These are phyloP conservation scores for Verticillium zaregamsianum DNA, from an alignment of 2,329 filamentous ascomycete genomes.

Conservation along the genomic window DNA sequence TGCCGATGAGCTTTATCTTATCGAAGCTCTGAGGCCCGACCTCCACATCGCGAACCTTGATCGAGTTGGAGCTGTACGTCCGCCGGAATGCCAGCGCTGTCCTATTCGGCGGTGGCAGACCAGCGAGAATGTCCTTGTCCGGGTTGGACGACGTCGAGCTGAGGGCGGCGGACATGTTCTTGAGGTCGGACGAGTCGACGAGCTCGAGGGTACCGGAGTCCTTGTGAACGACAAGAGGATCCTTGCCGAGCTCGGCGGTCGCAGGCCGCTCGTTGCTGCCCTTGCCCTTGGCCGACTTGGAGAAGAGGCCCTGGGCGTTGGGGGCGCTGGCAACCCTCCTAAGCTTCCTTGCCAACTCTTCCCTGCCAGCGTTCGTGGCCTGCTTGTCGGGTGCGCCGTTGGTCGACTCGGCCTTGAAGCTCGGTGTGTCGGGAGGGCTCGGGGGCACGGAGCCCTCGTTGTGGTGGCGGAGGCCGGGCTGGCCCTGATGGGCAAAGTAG, in stretches of 20 bases:
- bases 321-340: constrained; percentile 93
- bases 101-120: constrained; percentile 62
- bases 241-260: constrained; percentile 83
- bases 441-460: constrained; percentile 91
- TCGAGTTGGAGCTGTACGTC: constrained; percentile 98
- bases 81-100: constrained; percentile 76
- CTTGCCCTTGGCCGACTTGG: constrained; percentile 61
- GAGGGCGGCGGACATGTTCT: constrained; percentile 29
- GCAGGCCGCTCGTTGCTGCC: constrained; percentile 62
- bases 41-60: constrained; percentile 96
- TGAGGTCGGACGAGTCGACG: constrained; percentile 35
- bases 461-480: constrained; percentile 87
- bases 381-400: constrained; percentile 61
- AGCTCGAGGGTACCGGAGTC: constrained; percentile 43
- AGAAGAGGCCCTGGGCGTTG: constrained; percentile 91
- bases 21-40: constrained; percentile 94
- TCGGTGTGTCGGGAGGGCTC: constrained; percentile 86
- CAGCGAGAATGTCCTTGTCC: constrained; percentile 49
- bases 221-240: constrained; percentile 62
- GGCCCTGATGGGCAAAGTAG: constrained; percentile 95
- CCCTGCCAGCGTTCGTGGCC: constrained; percentile 76
- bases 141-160: constrained; percentile 26
- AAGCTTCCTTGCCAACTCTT: constrained; percentile 89
- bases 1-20: constrained; percentile 99
- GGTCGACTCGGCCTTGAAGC: constrained; percentile 67